Base-by-base conservation (phyloP, 805 yeast genomes). In the Kluyveromyces lactis region DNA sequence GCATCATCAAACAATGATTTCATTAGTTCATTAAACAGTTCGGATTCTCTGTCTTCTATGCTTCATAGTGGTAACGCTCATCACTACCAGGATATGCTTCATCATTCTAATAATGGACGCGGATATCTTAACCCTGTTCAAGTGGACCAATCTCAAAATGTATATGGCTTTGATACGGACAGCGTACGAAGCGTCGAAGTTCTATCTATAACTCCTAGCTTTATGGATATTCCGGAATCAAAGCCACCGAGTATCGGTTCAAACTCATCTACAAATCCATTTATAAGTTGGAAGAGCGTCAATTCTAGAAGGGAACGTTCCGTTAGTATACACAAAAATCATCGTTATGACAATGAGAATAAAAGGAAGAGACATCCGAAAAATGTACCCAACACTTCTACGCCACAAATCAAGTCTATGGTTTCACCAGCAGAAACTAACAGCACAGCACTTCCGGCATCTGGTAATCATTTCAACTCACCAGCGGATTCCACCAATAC, bases 151-250 rank as follows among this genome's bases (percentile, higher is more conserved):
- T 26, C 37, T n/a, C 26, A 30, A 10, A 18, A 18, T 26, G 26
- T 27, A 13, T 27, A 21, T 16, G 42, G 38, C 27, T n/a, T 33
- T 28, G 48, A 51, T 30, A 47, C 46, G 26, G 52, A 48, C 27
- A 51, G 49, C 40, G 42, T 50, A 3, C 49, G 48, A 28, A 56
- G 62, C 38, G 68, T 64, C 4, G 71, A 65, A 43, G 69, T 63
- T 4, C 40, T 65, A 11, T 63, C 69, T 0, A 39, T 66, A 32
- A 65, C 68, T 4, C 69, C 71, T 5, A 58, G 66, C 33, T 65
- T 65, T 38, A 56, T 62, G 58, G 71, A 66, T 44, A 59, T 59
- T 28, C 63, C 64, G 5, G 58, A 52, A 13, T 34, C 37, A 34
- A 40, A 43, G 19, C 33, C 39, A 10, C 36, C 47, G 27, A 41